phyloP scores from a whole-genome alignment of 140 eudicot species.

The Artemisia princeps region DNA sequence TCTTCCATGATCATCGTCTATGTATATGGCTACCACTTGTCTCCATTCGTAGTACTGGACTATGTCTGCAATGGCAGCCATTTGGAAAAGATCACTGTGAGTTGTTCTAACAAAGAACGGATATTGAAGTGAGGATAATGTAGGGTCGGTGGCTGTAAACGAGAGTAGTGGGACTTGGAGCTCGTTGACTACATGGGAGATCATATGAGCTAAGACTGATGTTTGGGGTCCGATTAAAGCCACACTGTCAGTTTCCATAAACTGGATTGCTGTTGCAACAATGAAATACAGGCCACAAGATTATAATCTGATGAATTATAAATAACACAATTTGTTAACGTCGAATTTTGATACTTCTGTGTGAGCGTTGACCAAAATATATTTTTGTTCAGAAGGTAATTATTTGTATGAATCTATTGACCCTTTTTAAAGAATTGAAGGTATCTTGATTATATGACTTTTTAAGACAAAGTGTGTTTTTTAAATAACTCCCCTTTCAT shows the following conservation, averaged over 20 bases:
- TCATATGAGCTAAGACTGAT: constrained; percentile 57
- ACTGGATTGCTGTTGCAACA: constrained; percentile 46
- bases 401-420: no score
- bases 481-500: no score
- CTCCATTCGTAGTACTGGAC: constrained; percentile 55
- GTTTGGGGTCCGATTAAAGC: constrained; percentile 83
- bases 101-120: constrained; percentile 64
- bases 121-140: constrained; percentile 61
- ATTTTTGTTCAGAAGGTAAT: no score
- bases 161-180: constrained; percentile 68
- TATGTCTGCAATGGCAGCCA: constrained; percentile 76
- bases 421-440: no score
- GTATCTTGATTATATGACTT: no score
- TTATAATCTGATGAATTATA: neutral
- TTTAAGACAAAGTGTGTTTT: no score
- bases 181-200: constrained; percentile 53
- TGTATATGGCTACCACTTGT: constrained; percentile 55
- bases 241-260: constrained; percentile 56
- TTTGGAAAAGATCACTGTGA: constrained; percentile 62
- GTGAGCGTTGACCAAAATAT: no score
- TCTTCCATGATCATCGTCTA: constrained; percentile 77
- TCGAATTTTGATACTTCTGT: neutral
- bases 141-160: constrained; percentile 72
- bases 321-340: constrained; percentile 4
- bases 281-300: constrained; percentile 7